Conservation (phyloP, 2,329 filamentous ascomycete genomes). For the Fusarium beomiforme region DNA sequence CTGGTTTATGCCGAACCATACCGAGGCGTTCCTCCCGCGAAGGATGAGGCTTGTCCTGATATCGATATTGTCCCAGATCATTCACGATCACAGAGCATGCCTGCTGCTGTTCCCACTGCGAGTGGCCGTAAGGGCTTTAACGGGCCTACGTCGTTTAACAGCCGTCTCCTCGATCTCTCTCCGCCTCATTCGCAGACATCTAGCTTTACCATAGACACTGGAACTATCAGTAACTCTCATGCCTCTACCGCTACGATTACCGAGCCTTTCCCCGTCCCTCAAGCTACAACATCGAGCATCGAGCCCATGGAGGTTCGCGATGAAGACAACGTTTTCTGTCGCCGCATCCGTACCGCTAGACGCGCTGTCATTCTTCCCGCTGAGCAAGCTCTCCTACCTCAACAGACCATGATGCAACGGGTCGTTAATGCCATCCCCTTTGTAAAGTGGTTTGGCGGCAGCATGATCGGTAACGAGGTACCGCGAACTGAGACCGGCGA, state of each 20-base stretch:
- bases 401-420: conserved; percentile 71
- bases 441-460: conserved; percentile 76
- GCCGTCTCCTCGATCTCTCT: conserved; percentile 53
- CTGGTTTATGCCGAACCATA: conserved; percentile 78
- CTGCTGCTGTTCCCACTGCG: conserved; percentile 41
- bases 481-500: conserved; percentile 77
- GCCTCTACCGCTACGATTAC: conserved; percentile 59
- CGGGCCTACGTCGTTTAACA: conserved; percentile 49
- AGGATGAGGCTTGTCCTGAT: conserved; percentile 71
- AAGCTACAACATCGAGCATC: conserved; percentile 33
- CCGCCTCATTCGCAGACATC: conserved; percentile 60
- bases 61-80: conserved; percentile 51
- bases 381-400: conserved; percentile 75
- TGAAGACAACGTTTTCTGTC: conserved; percentile 61
- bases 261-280: conserved; percentile 39
- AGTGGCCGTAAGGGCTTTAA: conserved; percentile 44
- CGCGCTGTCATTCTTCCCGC: conserved; percentile 73
- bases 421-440: conserved; percentile 74
- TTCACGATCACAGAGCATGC: conserved; percentile 50
- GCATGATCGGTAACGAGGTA: conserved; percentile 79
- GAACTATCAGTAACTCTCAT: conserved; percentile 58
- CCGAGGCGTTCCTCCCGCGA: conserved; percentile 68
- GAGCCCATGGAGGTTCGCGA: conserved; percentile 46
- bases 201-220: conserved; percentile 67
- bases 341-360: conserved; percentile 73